phyloP scores from a whole-genome alignment of 1,139 yeast species.

The Zygosaccharomyces pseudobailii region DNA sequence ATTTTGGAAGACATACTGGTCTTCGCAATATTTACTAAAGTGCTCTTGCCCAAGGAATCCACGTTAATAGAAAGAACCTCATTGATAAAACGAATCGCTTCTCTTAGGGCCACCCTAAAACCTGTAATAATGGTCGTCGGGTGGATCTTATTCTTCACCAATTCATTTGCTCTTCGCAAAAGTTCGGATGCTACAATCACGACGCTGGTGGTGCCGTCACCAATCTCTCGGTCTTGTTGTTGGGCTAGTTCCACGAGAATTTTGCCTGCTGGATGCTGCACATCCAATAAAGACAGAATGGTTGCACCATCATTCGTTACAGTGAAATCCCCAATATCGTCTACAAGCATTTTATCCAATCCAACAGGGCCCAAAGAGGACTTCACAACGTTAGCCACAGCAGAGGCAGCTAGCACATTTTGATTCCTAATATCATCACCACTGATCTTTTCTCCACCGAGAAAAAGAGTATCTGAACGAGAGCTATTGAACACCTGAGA shows the following conservation, averaged over 20 bases:
- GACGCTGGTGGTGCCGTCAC: slow-evolving; percentile 97
- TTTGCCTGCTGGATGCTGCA: slow-evolving; percentile 98
- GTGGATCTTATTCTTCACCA: slow-evolving; percentile 89
- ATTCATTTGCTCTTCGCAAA: slow-evolving; percentile 86
- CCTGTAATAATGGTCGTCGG: slow-evolving; percentile 98
- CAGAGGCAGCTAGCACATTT: slow-evolving; percentile 91
- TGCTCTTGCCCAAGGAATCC: slow-evolving; percentile 77
- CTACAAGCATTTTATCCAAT: slow-evolving; percentile 96
- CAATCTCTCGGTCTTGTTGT: slow-evolving; percentile 98
- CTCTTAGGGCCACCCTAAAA: slow-evolving; percentile 86
- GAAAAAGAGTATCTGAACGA: slow-evolving; percentile 85
- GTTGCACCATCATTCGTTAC: slow-evolving; percentile 99
- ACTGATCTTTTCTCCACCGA: slow-evolving; percentile 93
- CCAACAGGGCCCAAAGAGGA: slow-evolving; percentile 98
- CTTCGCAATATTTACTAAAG: slow-evolving; percentile 80
- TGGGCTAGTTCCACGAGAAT: slow-evolving; percentile 95
- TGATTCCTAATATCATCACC: slow-evolving; percentile 97
- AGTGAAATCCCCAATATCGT: slow-evolving; percentile 98
- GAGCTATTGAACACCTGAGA: slow-evolving; percentile 59
- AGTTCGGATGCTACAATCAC: slow-evolving; percentile 93
- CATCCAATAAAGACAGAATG: slow-evolving; percentile 82
- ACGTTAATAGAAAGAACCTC: slow-evolving; percentile 82
- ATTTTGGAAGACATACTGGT: slow-evolving; percentile 97
- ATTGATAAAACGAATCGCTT: slow-evolving; percentile 82
- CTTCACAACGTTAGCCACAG: slow-evolving; percentile 96